Evolutionary conservation across 169 alveolate species (phyloP).

Genomic region (Cryptosporidium bovis): DNA sequence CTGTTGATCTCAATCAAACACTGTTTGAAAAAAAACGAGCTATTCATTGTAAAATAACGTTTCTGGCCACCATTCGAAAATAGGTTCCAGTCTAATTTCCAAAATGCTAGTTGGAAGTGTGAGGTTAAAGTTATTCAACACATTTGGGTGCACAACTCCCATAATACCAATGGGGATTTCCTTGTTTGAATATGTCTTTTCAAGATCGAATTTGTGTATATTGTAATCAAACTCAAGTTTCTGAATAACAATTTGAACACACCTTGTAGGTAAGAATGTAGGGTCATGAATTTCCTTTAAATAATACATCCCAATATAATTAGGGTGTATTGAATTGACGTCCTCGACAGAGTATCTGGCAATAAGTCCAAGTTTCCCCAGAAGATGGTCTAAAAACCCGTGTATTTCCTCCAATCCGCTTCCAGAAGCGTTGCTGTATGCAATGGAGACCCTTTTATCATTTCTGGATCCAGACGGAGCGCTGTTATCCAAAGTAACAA

Average conservation of each 20-base stretch:
- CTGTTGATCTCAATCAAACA: no score
- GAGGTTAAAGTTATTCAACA: constrained; percentile 88
- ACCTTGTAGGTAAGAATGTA: constrained; percentile 86
- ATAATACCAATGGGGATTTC: constrained; percentile 85
- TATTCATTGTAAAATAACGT: constrained; percentile 61
- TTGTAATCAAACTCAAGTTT: constrained; percentile 1
- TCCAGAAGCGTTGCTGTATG: constrained; percentile 82
- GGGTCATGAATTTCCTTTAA: constrained; percentile 76
- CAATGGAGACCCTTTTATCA: constrained; percentile 84
- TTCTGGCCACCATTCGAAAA: constrained; percentile 62
- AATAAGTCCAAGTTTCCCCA: constrained; percentile 27
- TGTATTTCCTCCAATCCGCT: constrained; percentile 82
- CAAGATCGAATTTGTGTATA: constrained; percentile 14
- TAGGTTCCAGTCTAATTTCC: constrained; percentile 79
- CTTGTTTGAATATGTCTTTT: constrained; percentile 18
- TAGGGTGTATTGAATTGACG: constrained; percentile 43
- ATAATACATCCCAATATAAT: constrained; percentile 32
- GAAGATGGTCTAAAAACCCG: constrained; percentile 77
- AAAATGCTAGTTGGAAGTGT: constrained; percentile 89
- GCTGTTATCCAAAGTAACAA: constrained; percentile 82
- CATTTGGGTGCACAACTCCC: constrained; percentile 96
- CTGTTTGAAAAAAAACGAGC: not conserved
- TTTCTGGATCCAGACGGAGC: constrained; percentile 87
- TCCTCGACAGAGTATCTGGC: constrained; percentile 41
- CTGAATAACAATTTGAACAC: constrained; percentile 80